phyloP scores from a whole-genome alignment of 331 rosid genomes.

The Acacia concinna region DNA sequence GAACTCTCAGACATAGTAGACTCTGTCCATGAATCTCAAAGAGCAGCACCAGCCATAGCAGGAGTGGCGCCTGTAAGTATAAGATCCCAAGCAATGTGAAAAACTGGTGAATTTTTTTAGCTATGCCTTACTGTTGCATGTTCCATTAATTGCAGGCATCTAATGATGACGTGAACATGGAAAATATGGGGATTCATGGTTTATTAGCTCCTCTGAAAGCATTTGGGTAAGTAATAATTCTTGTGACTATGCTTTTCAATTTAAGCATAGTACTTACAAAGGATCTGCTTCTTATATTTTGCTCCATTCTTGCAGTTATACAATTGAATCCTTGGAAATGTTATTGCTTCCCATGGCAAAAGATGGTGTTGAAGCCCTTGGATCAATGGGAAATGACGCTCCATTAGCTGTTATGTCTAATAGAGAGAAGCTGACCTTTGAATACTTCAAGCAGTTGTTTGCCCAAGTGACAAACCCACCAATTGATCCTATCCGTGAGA shows the following conservation, averaged over 20 bases:
- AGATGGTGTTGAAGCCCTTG: constrained; percentile 95
- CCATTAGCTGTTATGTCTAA: constrained; percentile 96
- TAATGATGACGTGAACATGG: constrained; percentile 61
- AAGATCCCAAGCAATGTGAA: not conserved
- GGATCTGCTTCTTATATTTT: constrained; percentile 21
- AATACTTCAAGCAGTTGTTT: constrained; percentile 98
- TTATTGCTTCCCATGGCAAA: constrained; percentile 98
- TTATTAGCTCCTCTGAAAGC: constrained; percentile 81
- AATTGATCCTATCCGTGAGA: constrained; percentile 94
- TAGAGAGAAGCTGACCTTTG: constrained; percentile 87
- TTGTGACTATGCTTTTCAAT: constrained; percentile 27
- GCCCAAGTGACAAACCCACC: constrained; percentile 99
- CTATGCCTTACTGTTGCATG: constrained; percentile 27
- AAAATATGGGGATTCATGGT: constrained; percentile 81
- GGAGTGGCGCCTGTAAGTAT: constrained; percentile 82
- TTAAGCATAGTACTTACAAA: constrained; percentile 3
- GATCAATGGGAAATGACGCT: constrained; percentile 98
- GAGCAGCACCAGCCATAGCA: constrained; percentile 65
- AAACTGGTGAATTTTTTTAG: constrained; percentile 14
- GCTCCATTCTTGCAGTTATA: constrained; percentile 57
- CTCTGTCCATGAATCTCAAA: constrained; percentile 72
- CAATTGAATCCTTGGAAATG: constrained; percentile 88
- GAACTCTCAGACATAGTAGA: constrained; percentile 73
- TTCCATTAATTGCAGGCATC: constrained; percentile 55
- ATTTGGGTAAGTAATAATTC: constrained; percentile 67